Evolutionary conservation across 2,329 filamentous ascomycete species (phyloP).

Genomic region (Tolypocladium tundrense): DNA sequence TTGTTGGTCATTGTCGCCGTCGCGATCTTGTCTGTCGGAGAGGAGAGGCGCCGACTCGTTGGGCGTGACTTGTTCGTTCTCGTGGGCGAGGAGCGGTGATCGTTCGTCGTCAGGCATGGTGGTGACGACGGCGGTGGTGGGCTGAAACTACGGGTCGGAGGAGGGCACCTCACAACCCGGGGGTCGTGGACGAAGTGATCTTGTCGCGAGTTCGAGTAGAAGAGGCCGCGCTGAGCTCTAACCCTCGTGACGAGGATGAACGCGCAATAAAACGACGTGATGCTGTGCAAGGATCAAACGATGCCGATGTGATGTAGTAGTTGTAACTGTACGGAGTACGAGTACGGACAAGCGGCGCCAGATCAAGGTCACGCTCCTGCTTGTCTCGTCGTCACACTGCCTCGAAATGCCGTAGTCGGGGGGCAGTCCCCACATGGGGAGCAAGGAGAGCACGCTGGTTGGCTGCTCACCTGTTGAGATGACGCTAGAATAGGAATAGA

Average conservation of each 20-base stretch:
- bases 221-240: neutral
- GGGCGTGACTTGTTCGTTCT: slow-evolving; percentile 15
- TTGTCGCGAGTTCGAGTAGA: neutral
- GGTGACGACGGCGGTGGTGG: slow-evolving; percentile 12
- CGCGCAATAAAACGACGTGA: neutral
- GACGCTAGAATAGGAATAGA: neutral
- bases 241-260: neutral
- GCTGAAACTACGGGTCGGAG: neutral
- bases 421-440: neutral
- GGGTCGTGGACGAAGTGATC: neutral
- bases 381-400: neutral
- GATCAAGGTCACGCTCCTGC: neutral
- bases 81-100: slow-evolving; percentile 31
- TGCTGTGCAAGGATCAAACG: neutral
- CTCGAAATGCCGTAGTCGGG: neutral
- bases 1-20: slow-evolving; percentile 23
- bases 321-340: neutral
- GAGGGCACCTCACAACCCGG: neutral
- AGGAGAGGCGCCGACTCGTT: slow-evolving; percentile 45
- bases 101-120: slow-evolving; percentile 38
- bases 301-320: neutral
- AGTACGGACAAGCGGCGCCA: neutral
- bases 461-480: neutral
- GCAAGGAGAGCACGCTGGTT: neutral
- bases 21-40: slow-evolving; percentile 11